Evolutionary conservation across 176 grass and related monocot genomes (phyloP), one percentile per base, ranked within the genome.

Genomic region (Bonia amplexicaulis): DNA sequence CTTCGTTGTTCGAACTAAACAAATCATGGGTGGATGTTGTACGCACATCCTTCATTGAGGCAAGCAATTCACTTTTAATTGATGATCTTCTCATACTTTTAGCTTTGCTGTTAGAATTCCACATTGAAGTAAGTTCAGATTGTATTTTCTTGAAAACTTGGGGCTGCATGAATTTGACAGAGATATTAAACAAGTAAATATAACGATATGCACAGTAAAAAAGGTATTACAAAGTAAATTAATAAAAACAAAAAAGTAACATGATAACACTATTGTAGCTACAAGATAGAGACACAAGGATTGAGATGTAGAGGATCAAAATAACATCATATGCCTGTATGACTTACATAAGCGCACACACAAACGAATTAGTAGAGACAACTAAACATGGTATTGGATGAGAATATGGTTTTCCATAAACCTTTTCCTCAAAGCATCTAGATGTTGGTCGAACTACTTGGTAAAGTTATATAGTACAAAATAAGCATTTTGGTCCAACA

Each of bases 51-150:
- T 89, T 87, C 60, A 75, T 53, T 73, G 83, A 92, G 35, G 78
- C 65, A 73, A 88, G 87, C 76, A 98, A 84, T 76, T 83, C 83
- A 37, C 83, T 89, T 88, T 85, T 92, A 55, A 82, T 77, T 69
- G 91, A 93, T 39, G 90, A 92, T 74, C 91, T 95, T 84, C 96
- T 94, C 73, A 87, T 41, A 73, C 76, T 85, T 94, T 83, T 95
- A 77, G 75, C 49, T 73, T 90, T 98, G 70, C 77, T 87, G 37
- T 66, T 90, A 78, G 81, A 90, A 92, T 73, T 88, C 96, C 96
- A 98, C 91, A 98, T 94, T 48, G 92, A 93, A 90, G 91, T 91
- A 88, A 95, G 91, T 79, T 98, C 96, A 84, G 90, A 89, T 69
- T 40, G 87, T 73, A 98, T 93, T 87, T 84, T 95, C 80, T 82